A percentile compares a stretch with the other conserved stretches of the same genome.
Conservation (phyloP, 805 yeast genomes). For the Kluyveromyces lactis region DNA sequence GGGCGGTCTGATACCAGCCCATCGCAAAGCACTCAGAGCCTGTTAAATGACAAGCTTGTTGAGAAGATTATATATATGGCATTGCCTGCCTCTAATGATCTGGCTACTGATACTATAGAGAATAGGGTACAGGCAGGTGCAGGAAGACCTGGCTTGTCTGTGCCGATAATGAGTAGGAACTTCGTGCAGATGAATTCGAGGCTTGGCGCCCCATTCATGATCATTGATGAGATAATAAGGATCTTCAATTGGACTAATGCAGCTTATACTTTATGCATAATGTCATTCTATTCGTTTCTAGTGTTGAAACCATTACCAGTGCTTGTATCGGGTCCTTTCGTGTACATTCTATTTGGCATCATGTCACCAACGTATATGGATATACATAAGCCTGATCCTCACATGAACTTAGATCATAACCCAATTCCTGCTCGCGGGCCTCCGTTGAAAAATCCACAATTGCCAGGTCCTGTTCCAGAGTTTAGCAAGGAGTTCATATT, state of each 20-base stretch:
- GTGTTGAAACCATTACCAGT: slow-evolving; percentile 53
- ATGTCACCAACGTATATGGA: slow-evolving; percentile 60
- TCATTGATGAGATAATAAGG: slow-evolving; percentile 47
- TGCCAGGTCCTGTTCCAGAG: slow-evolving; percentile 70
- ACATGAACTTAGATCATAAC: slow-evolving; percentile 26
- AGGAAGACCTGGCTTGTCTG: slow-evolving; percentile 58
- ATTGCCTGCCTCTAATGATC: slow-evolving; percentile 51
- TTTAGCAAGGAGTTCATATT: slow-evolving; percentile 68
- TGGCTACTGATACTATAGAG: slow-evolving; percentile 37
- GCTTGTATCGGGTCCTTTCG: slow-evolving; percentile 44
- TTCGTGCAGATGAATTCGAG: slow-evolving; percentile 55
- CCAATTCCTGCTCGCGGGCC: slow-evolving; percentile 46
- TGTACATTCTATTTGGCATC: slow-evolving; percentile 43
- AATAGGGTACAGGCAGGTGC: slow-evolving; percentile 54
- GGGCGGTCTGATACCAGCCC: slow-evolving; percentile 3
- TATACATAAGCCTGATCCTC: slow-evolving; percentile 55
- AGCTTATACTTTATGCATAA: slow-evolving; percentile 48
- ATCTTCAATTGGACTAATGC: slow-evolving; percentile 61
- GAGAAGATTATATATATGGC: slow-evolving; percentile 68
- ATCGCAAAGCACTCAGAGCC: slow-evolving; percentile 20
- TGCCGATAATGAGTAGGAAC: slow-evolving; percentile 62
- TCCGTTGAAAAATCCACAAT: slow-evolving; percentile 37
- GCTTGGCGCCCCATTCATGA: slow-evolving; percentile 50
- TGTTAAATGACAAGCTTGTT: slow-evolving; percentile 58
- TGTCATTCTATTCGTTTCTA: slow-evolving; percentile 42